These are phyloP conservation scores for Lactarius psammicola DNA, from an alignment of 768 basidiomycete genomes.

Conservation along the genomic window DNA sequence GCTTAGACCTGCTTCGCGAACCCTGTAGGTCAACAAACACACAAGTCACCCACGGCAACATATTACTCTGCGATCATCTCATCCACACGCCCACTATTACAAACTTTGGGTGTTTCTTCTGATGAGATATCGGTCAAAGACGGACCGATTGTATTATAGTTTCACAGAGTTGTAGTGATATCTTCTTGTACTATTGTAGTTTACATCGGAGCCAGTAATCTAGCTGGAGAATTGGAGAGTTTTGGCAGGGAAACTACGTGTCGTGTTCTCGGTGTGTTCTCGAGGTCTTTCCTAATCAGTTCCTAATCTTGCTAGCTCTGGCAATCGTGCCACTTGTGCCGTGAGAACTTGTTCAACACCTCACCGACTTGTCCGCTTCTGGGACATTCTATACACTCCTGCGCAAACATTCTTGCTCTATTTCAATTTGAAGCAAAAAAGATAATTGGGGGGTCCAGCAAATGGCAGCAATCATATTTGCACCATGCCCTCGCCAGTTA, in stretches of 20 bases:
- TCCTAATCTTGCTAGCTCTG: too few species aligned
- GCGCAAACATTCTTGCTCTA: constrained; percentile 62
- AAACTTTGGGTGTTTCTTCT: background rate
- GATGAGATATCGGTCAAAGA: background rate
- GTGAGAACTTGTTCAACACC: background rate
- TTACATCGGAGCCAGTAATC: too few species aligned
- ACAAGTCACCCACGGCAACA: background rate
- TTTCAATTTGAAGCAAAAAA: too few species aligned
- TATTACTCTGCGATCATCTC: constrained; percentile 11
- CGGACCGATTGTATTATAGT: background rate
- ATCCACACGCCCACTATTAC: background rate
- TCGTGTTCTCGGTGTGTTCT: too few species aligned
- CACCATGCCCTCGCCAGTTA: constrained; percentile 55
- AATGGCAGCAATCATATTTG: too few species aligned
- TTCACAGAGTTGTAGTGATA: background rate
- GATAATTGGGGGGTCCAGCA: too few species aligned
- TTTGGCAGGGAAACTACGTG: too few species aligned
- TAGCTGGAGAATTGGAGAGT: too few species aligned
- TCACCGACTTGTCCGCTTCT: constrained; percentile 37
- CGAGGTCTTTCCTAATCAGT: too few species aligned
- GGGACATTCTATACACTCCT: constrained; percentile 59
- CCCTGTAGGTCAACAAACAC: background rate
- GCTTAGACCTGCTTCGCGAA: background rate
- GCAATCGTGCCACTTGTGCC: constrained; percentile 4
- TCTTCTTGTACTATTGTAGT: background rate